Base-by-base conservation (phyloP, 352 stramenopile genomes). In the Aphanomyces invadans region DNA sequence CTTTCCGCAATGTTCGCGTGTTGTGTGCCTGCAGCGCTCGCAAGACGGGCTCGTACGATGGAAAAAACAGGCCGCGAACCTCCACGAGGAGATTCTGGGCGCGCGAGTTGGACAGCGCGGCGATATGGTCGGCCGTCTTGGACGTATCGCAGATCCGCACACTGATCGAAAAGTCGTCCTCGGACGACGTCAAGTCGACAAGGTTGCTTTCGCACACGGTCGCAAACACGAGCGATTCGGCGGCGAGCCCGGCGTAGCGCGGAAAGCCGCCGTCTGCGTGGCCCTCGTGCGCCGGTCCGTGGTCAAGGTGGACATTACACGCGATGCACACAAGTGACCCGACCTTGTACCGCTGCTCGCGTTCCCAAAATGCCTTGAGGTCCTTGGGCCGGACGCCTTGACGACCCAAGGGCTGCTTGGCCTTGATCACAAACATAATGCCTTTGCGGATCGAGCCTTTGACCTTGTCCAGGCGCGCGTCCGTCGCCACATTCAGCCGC, bases 41-140 rank as follows among this genome's bases (percentile, higher is more conserved):
- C 0, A 85, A 73, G 1, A 87, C 74, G 15, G 79, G 75, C 51
- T 83, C 74, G 57, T 83, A 82, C 3, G 64, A 70, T 25, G 74
- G 59, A 53, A 83, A 78, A 51, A 84, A 87, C 29, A 83, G 63
- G 45, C 78, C 79, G 46, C 76, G 77, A 25, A 83, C 76, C 49
- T 87, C 77, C 32, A 87, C 23, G 11, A 87, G 51, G 33, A 80
- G 25, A 26, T 79, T 75, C 4, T 44, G 38, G 9, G 51, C 17
- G 21, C 21, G 59, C 4, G 59, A 28, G 19, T 57, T 26, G 5
- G 29, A 17, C 15, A 12, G 45, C 59, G 45, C 25, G 45, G 57
- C 12, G 10, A 12, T 4, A 7, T n/a, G 31, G 28, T 29, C 51
- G 19, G 57, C 48, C 4, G 12, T 17, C 21, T n/a, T n/a, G 48